These are phyloP conservation scores for Alternaria gaisen DNA, from an alignment of 2,329 filamentous ascomycete species.

Conservation along the genomic window DNA sequence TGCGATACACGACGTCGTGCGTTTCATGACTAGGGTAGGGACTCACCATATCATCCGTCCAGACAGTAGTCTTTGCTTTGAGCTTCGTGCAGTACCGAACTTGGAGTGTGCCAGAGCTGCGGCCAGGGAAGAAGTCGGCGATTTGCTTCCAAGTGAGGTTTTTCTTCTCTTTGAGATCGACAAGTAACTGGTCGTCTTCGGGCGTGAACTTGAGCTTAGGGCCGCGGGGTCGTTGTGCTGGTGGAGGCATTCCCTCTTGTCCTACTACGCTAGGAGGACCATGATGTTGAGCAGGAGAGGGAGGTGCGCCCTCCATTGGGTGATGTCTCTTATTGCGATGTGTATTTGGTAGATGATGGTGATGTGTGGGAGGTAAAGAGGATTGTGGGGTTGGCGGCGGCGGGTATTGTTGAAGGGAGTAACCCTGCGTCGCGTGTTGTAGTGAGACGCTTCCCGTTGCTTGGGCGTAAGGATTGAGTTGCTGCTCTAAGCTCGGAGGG, in stretches of 20 bases:
- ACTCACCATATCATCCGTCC: constrained; percentile 91
- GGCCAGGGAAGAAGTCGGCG: constrained; percentile 91
- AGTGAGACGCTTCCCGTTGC: constrained; percentile 50
- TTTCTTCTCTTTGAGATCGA: constrained; percentile 93
- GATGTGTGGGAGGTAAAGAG: constrained; percentile 61
- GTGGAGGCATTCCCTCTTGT: constrained; percentile 84
- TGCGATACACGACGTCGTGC: constrained; percentile 45
- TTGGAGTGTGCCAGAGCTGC: constrained; percentile 89
- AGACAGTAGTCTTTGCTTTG: constrained; percentile 91
- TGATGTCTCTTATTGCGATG: constrained; percentile 69
- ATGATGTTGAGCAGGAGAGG: constrained; percentile 54
- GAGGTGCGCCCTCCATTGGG: constrained; percentile 58
- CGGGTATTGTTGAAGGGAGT: constrained; percentile 49
- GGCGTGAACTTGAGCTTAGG: constrained; percentile 94
- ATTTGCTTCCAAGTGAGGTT: constrained; percentile 98
- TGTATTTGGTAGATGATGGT: constrained; percentile 82
- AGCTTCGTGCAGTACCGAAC: constrained; percentile 95
- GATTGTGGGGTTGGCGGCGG: constrained; percentile 37
- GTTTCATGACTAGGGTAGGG: constrained; percentile 41
- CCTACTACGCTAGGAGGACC: constrained; percentile 86
- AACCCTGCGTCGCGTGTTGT: constrained; percentile 51
- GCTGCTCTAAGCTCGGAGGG: constrained; percentile 53
- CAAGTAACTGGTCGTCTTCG: constrained; percentile 86
- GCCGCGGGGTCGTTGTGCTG: constrained; percentile 80
- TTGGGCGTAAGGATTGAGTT: constrained; percentile 50